Evolutionary conservation across 495 filamentous ascomycete species (phyloP), one percentile per base, ranked within the genome.

Genomic region (Penicillium herquei): DNA sequence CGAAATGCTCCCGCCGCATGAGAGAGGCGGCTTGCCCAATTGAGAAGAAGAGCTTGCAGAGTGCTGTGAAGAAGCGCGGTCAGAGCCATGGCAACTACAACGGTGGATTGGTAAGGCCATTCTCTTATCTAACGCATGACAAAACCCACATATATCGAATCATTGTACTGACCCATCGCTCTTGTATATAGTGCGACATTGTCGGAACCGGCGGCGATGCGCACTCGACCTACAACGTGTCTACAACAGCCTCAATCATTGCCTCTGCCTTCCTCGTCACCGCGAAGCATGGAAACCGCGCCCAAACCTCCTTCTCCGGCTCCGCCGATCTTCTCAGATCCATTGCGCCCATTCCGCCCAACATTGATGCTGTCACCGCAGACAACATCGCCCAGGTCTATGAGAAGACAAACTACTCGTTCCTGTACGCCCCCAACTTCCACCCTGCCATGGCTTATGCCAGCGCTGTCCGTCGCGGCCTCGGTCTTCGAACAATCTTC

Each of bases 181-280:
- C 17, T 46, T 7, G 4, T n/a, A 33, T 32, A 60, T 21, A 92
- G 87, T 93, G 92, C 71, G 95, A 99, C 70, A 96, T 99, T 63
- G 95, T 98, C 43, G 95, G 95, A 63, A 99, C 95, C 12, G 95
- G 95, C 48, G 95, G 95, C 66, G 94, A 98, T 75, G 87, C 88
- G 33, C 91, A 97, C 77, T 88, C 91, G 69, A 99, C 95, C 16
- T 98, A 96, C 84, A 99, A 99, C 70, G 90, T 99, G 69, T 91
- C 86, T 59, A 98, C 94, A 3, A 96, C 93, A 7, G 83, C 95
- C 4, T 96, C 92, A 6, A 96, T 99, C 64, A 79, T 99, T 42
- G 92, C 89, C 53, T 93, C 92, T 6, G 84, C 88, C 13, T 73
- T 91, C 11, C 81, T 97, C 14, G 75, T 94, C 42, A 79, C 96